Base-by-base conservation (phyloP, 176 grass and related monocot genomes). In the Carex littledalei region DNA sequence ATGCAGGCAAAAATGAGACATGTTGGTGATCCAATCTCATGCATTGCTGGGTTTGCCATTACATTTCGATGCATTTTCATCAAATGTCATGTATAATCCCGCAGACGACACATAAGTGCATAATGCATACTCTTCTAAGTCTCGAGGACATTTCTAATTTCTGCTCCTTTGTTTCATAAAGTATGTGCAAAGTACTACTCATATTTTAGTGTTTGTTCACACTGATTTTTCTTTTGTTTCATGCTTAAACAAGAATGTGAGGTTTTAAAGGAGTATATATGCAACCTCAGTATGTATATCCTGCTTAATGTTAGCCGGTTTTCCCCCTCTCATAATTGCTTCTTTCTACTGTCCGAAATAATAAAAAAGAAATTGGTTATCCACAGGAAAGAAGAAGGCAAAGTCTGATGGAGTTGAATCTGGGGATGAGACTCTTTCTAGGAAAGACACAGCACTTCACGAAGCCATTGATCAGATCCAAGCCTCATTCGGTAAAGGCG, bases 381-480 rank as follows among this genome's bases (percentile, higher is more conserved):
- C 59, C 9, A 54, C 86, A 98, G 96, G 86, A 29, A 95, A 88
- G 91, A 92, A 84, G 82, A 93, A 93, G 83, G 37, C 81, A 58
- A 95, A 88, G 60, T 91, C 91, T 80, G 77, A 85, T 90, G 93
- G 68, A 81, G 64, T 67, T 24, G 93, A 95, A n/a, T 92, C 96
- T 6, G 84, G 90, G 49, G 91, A 92, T 67, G 93, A 98, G 60
- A 89, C 86, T 84, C 87, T 95, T 72, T 98, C 96, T 14, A 93
- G 91, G 88, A 94, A 93, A 88, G 96, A 98, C 39, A 69, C 90
- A 34, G 96, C 96, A 81, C 90, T 98, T 67, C 91, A 95, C 81
- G 91, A 98, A 88, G 96, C 96, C 21, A 89, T 98, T 6, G 96
- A 98, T 92, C 96, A 98, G 57, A 95, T 98, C 84, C 91, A 87